Evolutionary conservation across 306 rosid genomes (phyloP).

Genomic region (Inga leiocalycina): DNA sequence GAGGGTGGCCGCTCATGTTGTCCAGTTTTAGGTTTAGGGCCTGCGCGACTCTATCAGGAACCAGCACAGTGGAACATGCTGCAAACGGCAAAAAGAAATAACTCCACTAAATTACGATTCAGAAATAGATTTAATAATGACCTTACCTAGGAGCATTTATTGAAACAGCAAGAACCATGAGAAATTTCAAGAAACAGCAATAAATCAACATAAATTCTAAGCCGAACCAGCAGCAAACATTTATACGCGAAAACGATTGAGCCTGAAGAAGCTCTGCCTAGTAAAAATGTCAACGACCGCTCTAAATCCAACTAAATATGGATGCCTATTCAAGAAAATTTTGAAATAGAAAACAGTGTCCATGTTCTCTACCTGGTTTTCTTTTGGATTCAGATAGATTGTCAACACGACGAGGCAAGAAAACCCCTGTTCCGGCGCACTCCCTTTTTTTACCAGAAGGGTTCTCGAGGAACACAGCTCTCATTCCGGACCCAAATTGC

Average conservation of each 20-base stretch:
- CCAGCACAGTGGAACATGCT: slow-evolving; percentile 58
- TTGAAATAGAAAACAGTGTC: background rate
- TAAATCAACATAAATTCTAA: background rate
- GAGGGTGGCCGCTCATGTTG: slow-evolving; percentile 41
- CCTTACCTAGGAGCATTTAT: background rate
- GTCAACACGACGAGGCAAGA: slow-evolving; percentile 66
- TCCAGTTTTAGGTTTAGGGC: slow-evolving; percentile 63
- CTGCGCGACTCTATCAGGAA: slow-evolving; percentile 70
- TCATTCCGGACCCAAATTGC: slow-evolving; percentile 50
- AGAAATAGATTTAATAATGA: background rate
- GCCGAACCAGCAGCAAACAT: slow-evolving; percentile 17
- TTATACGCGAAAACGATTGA: background rate
- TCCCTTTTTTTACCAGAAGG: slow-evolving; percentile 39
- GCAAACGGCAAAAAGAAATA: background rate
- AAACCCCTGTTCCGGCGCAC: slow-evolving; percentile 84
- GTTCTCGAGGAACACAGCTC: slow-evolving; percentile 47
- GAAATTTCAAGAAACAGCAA: background rate
- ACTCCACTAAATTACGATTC: background rate
- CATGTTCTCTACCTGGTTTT: slow-evolving; percentile 49
- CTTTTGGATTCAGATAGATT: slow-evolving; percentile 31
- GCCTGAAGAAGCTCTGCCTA: background rate
- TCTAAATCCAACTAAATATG: background rate
- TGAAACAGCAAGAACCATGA: background rate
- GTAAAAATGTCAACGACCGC: slow-evolving; percentile 22
- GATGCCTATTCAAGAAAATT: background rate